Base-by-base conservation (phyloP, 192 early-diverging fungal species). In the Coemansia sp. region DNA sequence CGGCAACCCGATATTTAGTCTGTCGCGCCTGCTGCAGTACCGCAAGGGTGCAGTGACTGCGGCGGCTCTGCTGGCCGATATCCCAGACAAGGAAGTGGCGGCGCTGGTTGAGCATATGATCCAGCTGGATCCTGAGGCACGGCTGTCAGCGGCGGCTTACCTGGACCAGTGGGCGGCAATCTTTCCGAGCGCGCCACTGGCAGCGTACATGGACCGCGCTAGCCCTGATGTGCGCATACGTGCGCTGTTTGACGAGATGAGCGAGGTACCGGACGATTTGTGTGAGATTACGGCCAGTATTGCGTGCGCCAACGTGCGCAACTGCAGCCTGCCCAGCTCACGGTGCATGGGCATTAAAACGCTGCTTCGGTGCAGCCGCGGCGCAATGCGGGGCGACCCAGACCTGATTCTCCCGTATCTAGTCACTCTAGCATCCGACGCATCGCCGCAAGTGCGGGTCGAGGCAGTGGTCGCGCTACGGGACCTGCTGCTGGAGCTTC, bases 11-110 rank as follows among this genome's bases (percentile, higher is more conserved):
- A 75, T 98, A 27, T 98, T 98, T 60, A 90, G 87, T 2, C 73
- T 98, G 14, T 90, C 93, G 25, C 94, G 94, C 53, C 73, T 98
- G 19, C 80, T 98, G 61, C 85, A 93, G 44, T 98, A 95, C 62
- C 74, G 90, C 43, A 82, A 79, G 45, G 87, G 89, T 4, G 86
- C 87, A 35, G 39, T 58, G 4, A 81, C 83, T 23, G 89, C 89
- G 0, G 44, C 66, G 12, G 54, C 76, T 5, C 81, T 89, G 31
- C 63, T 94, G 36, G 85, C 87, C 2, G 91, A 85, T 58, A 95
- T 98, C 42, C 87, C 88, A 9, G 89, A 95, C 58, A 54, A 64
- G 9, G 77, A 90, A 39, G 87, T 94, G 20, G 79, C 88, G 72
- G 78, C 40, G 36, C 52, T 98, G 63, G 80, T 98, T 7, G 74